These are phyloP conservation scores for Wickerhamiella parazyma DNA, from an alignment of 805 yeast genomes.

Conservation along the genomic window DNA sequence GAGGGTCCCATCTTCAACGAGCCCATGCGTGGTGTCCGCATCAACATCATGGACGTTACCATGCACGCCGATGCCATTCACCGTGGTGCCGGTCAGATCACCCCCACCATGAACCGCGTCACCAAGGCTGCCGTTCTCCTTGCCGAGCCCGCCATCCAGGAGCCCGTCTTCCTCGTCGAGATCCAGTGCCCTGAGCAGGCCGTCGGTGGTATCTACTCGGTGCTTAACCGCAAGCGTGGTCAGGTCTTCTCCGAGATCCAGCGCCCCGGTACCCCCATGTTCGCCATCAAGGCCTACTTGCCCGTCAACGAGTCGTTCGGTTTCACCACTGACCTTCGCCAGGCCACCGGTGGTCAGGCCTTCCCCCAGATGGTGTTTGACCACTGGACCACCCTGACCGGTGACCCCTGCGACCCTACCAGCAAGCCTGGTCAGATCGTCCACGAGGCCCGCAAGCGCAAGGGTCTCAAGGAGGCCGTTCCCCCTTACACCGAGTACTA, in stretches of 20 bases:
- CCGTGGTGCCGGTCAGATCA: constrained; percentile 99
- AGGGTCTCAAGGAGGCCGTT: constrained; percentile 92
- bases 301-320: constrained; percentile 99
- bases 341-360: constrained; percentile 99
- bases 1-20: constrained; percentile 99
- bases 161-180: constrained; percentile 98
- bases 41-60: constrained; percentile 97
- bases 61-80: constrained; percentile 99
- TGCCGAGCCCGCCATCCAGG: constrained; percentile 98
- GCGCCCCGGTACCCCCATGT: constrained; percentile 99
- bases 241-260: constrained; percentile 98
- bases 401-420: constrained; percentile 85
- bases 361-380: constrained; percentile 99
- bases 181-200: constrained; percentile 99
- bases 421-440: constrained; percentile 57
- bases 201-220: constrained; percentile 99
- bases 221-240: constrained; percentile 95
- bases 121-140: constrained; percentile 95
- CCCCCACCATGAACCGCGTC: constrained; percentile 99
- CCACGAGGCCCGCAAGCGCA: constrained; percentile 72
- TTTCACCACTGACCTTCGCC: constrained; percentile 98
- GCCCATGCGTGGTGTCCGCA: constrained; percentile 87
- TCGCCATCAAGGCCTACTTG: constrained; percentile 98
- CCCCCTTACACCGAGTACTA: constrained; percentile 99
- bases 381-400: constrained; percentile 87